A percentile compares a stretch with the other conserved stretches of the same genome.
Evolutionary conservation across 2,329 filamentous ascomycete species (phyloP).

Genomic region (Didymellaceae sp.): DNA sequence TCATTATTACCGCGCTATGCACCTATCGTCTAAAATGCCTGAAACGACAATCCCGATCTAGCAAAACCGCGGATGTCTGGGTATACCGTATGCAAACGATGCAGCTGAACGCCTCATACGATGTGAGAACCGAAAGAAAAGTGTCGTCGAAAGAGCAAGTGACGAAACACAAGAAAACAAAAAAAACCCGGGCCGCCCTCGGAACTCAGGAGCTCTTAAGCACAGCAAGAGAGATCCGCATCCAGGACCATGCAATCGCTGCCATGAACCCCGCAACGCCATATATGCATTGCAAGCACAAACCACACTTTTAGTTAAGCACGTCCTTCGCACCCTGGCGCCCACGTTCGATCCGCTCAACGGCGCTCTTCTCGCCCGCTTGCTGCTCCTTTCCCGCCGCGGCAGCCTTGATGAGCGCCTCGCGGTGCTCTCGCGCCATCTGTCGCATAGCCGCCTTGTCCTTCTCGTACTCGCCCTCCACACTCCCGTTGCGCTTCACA

Average conservation of each 20-base stretch:
- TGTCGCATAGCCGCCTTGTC: conserved; percentile 35
- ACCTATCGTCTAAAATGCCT: neutral
- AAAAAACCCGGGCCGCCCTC: neutral
- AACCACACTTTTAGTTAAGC: conserved; percentile 15
- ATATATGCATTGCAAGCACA: no score
- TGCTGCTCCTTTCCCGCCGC: conserved; percentile 2
- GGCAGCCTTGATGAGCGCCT: conserved; percentile 24
- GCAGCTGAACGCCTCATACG: neutral
- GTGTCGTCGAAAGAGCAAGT: neutral
- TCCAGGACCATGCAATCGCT: neutral
- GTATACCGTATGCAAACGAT: neutral
- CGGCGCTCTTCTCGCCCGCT: conserved; percentile 15
- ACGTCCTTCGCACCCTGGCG: conserved; percentile 14
- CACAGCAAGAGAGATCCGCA: neutral
- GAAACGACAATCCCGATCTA: neutral
- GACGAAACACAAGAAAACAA: neutral
- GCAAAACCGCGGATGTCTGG: neutral
- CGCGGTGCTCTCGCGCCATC: conserved; percentile 39
- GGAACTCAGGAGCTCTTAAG: no score
- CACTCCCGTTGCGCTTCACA: conserved; percentile 36
- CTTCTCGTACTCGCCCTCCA: conserved; percentile 35
- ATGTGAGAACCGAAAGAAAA: neutral
- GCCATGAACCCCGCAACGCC: neutral
- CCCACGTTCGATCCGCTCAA: conserved; percentile 29
- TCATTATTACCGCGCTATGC: neutral